A percentile compares a stretch with the other conserved stretches of the same genome.
phyloP scores from a whole-genome alignment of 495 filamentous ascomycete genomes.

The Penicillium diatomitis region DNA sequence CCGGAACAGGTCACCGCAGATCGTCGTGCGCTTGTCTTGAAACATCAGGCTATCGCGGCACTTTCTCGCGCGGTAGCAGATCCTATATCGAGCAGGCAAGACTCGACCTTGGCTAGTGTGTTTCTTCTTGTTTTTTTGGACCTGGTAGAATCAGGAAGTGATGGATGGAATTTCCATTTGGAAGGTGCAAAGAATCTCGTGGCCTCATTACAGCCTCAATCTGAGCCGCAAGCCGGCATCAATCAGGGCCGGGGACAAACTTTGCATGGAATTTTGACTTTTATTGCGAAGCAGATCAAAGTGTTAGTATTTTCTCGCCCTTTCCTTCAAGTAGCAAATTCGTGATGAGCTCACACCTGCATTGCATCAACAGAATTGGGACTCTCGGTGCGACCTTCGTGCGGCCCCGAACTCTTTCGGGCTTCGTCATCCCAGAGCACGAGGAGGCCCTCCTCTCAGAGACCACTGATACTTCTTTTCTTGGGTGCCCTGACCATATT shows the following conservation, averaged over 20 bases:
- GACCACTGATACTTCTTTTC: constrained; percentile 28
- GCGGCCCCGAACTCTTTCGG: constrained; percentile 29
- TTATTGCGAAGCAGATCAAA: constrained; percentile 21
- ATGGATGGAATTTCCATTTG: constrained; percentile 47
- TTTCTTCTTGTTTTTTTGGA: constrained; percentile 51
- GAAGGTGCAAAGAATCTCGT: constrained; percentile 40
- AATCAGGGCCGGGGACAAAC: constrained; percentile 15
- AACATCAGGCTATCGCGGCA: constrained; percentile 40
- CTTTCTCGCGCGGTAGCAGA: constrained; percentile 24
- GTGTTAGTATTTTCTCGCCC: constrained; percentile 8
- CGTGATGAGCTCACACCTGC: background rate
- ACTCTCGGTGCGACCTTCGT: constrained; percentile 36
- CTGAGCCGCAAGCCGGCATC: constrained; percentile 10
- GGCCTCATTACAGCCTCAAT: constrained; percentile 7
- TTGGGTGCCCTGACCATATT: constrained; percentile 33
- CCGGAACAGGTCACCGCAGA: constrained; percentile 13
- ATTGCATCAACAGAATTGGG: constrained; percentile 21
- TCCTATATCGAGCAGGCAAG: constrained; percentile 15
- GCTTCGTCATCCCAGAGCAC: constrained; percentile 10
- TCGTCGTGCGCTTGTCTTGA: constrained; percentile 41
- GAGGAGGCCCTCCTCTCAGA: constrained; percentile 13
- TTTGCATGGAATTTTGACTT: constrained; percentile 18
- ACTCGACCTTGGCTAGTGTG: constrained; percentile 38
- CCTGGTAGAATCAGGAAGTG: constrained; percentile 46
- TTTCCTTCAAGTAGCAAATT: background rate